These are phyloP conservation scores for Leptodontidium sp. DNA, from an alignment of 2,329 filamentous ascomycete genomes.

Conservation along the genomic window DNA sequence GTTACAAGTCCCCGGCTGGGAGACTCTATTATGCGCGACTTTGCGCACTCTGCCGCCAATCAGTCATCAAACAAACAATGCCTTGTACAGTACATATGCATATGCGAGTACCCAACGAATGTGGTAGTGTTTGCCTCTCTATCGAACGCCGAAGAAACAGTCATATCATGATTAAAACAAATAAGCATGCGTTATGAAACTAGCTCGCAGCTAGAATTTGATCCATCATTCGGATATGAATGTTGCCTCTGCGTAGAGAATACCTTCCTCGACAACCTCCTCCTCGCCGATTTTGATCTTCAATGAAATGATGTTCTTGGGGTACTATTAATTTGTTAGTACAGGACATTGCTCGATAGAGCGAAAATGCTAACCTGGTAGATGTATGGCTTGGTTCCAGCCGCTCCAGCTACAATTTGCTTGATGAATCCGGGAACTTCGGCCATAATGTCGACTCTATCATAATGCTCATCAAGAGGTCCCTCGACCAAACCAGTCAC, in stretches of 20 bases:
- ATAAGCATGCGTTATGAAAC: constrained; percentile 23
- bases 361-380: constrained; percentile 73
- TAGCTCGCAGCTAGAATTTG: background rate
- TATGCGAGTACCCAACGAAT: constrained; percentile 41
- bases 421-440: constrained; percentile 97
- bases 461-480: constrained; percentile 71
- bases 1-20: constrained; percentile 22
- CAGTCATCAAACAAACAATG: constrained; percentile 22
- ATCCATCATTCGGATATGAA: constrained; percentile 76
- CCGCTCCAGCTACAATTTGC: constrained; percentile 86
- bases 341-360: background rate
- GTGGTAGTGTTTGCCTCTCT: constrained; percentile 38
- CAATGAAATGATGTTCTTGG: constrained; percentile 70
- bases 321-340: constrained; percentile 64
- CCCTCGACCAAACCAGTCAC: constrained; percentile 76
- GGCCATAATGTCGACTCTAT: constrained; percentile 94
- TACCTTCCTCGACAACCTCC: constrained; percentile 79
- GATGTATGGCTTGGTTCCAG: constrained; percentile 95
- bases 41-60: constrained; percentile 18
- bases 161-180: constrained; percentile 24
- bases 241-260: constrained; percentile 88
- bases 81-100: constrained; percentile 20
- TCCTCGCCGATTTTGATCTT: constrained; percentile 87
- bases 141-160: constrained; percentile 39
- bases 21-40: constrained; percentile 29